Conservation (phyloP, 768 basidiomycete genomes). For the Tylopilus cervinicoccineus region DNA sequence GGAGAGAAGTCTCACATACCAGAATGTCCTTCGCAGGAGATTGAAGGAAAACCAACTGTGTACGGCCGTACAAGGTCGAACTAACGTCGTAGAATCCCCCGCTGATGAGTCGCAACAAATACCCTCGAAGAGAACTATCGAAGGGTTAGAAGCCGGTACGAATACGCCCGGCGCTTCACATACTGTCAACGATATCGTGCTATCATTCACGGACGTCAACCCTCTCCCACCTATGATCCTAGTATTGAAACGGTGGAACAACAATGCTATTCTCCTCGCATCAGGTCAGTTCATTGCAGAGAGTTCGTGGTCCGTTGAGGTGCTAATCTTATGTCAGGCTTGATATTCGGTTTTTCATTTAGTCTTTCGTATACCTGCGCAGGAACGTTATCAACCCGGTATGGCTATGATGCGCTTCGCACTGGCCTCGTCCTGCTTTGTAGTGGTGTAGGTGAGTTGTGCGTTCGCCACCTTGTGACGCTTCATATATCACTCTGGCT, state of each 20-base stretch:
- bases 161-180: background rate
- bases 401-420: conserved; percentile 63
- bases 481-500: background rate
- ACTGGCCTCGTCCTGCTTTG: conserved; percentile 76
- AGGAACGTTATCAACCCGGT: conserved; percentile 59
- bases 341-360: conserved; percentile 71
- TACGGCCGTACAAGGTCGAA: background rate
- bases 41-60: conserved; percentile 23
- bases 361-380: conserved; percentile 71
- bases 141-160: conserved; percentile 4
- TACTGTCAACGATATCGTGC: conserved; percentile 36
- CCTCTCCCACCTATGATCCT: conserved; percentile 57
- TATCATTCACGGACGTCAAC: conserved; percentile 68
- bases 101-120: conserved; percentile 8
- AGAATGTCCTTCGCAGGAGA: conserved; percentile 52
- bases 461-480: background rate
- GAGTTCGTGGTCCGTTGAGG: background rate
- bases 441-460: conserved; percentile 58
- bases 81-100: background rate
- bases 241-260: conserved; percentile 64
- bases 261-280: conserved; percentile 51
- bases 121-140: background rate
- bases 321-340: conserved; percentile 37
- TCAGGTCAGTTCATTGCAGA: conserved; percentile 16
- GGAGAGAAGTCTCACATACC: conserved; percentile 80